phyloP scores from a whole-genome alignment of 2,329 filamentous ascomycete genomes.

The Aspergillus pseudoglaucus region DNA sequence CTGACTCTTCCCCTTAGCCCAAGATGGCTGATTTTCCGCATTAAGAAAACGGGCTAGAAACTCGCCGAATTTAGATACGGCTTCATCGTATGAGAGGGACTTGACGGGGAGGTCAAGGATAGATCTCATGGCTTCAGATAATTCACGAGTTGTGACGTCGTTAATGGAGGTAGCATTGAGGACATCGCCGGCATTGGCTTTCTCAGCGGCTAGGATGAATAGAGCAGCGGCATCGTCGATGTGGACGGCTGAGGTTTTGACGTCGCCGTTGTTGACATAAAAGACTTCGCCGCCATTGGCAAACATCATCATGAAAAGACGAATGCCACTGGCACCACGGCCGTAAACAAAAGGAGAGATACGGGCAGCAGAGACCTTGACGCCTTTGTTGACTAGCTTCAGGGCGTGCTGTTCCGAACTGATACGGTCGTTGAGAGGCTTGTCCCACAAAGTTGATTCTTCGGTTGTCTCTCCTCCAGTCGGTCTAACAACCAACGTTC shows the following conservation, averaged over 20 bases:
- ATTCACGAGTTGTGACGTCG: slow-evolving; percentile 29
- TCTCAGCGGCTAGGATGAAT: slow-evolving; percentile 35
- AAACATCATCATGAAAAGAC: slow-evolving; percentile 22
- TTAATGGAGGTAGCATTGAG: slow-evolving; percentile 36
- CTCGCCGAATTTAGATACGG: slow-evolving; percentile 22
- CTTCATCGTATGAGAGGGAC: slow-evolving; percentile 23
- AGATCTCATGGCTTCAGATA: slow-evolving; percentile 30
- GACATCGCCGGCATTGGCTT: slow-evolving; percentile 26
- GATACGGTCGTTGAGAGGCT: no score
- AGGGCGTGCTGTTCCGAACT: no score
- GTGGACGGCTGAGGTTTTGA: slow-evolving; percentile 27
- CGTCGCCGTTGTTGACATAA: slow-evolving; percentile 34
- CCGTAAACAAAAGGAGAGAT: no score
- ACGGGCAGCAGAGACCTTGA: no score
- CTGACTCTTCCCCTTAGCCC: slow-evolving; percentile 28
- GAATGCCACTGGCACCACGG: neutral
- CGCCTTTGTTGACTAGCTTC: no score
- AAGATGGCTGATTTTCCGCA: slow-evolving; percentile 29
- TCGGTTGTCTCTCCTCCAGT: no score
- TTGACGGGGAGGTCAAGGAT: slow-evolving; percentile 26
- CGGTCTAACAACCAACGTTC: no score
- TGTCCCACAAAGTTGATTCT: no score
- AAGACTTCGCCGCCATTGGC: slow-evolving; percentile 21
- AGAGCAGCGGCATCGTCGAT: slow-evolving; percentile 33
- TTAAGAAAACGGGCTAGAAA: slow-evolving; percentile 19